phyloP scores from a whole-genome alignment of 768 basidiomycete species.

The Agaricus blazei region DNA sequence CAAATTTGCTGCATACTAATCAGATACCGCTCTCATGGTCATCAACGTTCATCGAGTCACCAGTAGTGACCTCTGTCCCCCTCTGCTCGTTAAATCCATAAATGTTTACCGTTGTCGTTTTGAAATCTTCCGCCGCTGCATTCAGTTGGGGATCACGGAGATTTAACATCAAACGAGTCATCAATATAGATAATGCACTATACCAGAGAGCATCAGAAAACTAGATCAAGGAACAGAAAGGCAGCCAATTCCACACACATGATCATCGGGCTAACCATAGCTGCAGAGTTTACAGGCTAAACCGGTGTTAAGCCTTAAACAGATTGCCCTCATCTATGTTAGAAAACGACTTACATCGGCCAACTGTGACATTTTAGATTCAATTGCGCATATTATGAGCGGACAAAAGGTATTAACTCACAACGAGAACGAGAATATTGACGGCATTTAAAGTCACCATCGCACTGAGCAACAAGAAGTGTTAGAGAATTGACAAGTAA shows the following conservation, averaged over 20 bases:
- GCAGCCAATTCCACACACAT: not conserved
- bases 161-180: not conserved
- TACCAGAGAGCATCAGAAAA: not conserved
- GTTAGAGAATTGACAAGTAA: not conserved
- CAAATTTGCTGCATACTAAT: no score
- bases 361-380: no score
- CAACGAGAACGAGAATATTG: constrained; percentile 12
- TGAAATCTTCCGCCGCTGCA: not conserved
- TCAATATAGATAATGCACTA: not conserved
- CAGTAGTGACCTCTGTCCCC: no score
- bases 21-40: no score
- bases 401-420: not conserved
- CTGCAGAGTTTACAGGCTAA: not conserved
- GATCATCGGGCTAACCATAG: not conserved
- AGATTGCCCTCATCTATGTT: no score
- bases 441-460: constrained; percentile 1
- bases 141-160: not conserved
- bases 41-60: no score
- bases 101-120: not conserved
- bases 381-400: no score
- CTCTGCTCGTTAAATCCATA: not conserved
- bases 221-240: no score
- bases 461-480: not conserved
- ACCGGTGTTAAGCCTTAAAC: no score
- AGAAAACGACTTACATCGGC: no score